Conservation (phyloP, 371 early-diverging fungal genomes). For the Gilbertella persicaria region DNA sequence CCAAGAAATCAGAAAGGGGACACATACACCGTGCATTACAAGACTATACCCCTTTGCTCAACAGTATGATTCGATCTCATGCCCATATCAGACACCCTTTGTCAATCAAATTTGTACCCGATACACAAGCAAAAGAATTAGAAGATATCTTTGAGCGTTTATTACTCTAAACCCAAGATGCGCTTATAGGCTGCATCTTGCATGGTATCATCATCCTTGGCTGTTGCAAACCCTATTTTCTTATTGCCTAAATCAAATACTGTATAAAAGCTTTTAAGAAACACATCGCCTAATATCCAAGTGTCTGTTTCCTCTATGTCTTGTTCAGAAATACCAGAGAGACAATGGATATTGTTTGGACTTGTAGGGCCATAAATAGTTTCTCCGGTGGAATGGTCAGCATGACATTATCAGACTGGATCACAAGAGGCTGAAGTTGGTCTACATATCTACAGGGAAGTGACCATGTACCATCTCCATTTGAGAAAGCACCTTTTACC, state of each 20-base stretch:
- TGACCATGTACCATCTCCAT: constrained; percentile 59
- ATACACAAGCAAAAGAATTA: constrained; percentile 30
- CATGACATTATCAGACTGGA: constrained; percentile 51
- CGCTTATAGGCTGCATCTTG: constrained; percentile 16
- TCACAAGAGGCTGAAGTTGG: constrained; percentile 42
- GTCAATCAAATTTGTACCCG: constrained; percentile 42
- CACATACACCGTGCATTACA: constrained; percentile 32
- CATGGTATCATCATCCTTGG: constrained; percentile 16
- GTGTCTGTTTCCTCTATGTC: constrained; percentile 30
- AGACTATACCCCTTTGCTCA: constrained; percentile 24
- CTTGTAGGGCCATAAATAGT: constrained; percentile 60
- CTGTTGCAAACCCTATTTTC: constrained; percentile 70
- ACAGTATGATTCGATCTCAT: constrained; percentile 26
- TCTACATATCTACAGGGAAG: constrained; percentile 52
- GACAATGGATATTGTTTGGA: constrained; percentile 48
- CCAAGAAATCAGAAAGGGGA: constrained; percentile 28
- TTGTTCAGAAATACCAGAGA: constrained; percentile 68
- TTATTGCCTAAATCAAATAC: constrained; percentile 70
- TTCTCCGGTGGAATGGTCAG: constrained; percentile 55
- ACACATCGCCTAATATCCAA: constrained; percentile 84
- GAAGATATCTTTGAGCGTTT: constrained; percentile 33
- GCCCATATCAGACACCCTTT: constrained; percentile 29
- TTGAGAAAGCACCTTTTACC: constrained; percentile 60
- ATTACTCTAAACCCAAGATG: background rate
- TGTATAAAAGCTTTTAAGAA: constrained; percentile 75